phyloP scores from a whole-genome alignment of 2,329 filamentous ascomycete species.

The Didymella keratinophila region DNA sequence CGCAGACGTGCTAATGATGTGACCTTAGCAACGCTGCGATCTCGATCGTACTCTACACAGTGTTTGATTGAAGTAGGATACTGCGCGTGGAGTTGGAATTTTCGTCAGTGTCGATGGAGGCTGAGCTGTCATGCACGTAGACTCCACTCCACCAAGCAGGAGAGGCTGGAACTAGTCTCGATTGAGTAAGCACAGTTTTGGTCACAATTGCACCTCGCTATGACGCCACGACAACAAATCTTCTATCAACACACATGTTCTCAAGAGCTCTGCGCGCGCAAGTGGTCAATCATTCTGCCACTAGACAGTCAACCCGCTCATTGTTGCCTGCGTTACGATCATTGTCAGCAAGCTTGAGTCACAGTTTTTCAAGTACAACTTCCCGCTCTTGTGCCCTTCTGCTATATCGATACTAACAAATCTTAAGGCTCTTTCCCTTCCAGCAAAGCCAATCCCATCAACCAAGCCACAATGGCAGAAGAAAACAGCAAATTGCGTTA shows the following conservation, averaged over 20 bases:
- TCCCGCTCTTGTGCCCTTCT: conserved; percentile 1
- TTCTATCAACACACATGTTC: conserved; percentile 26
- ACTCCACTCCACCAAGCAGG: too few species aligned
- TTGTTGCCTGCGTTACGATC: not conserved
- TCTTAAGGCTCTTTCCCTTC: not conserved
- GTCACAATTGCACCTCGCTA: conserved; percentile 8
- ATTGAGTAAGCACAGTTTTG: conserved; percentile 1
- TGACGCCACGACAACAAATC: conserved; percentile 12
- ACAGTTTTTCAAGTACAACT: conserved; percentile 26
- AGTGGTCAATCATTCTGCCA: not conserved
- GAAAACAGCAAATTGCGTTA: conserved; percentile 42
- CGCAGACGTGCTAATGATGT: not conserved
- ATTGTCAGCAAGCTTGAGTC: not conserved
- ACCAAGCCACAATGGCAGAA: conserved; percentile 15
- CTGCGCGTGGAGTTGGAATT: not conserved
- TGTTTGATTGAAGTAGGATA: too few species aligned
- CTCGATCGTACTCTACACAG: rapidly evolving
- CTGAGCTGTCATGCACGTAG: too few species aligned
- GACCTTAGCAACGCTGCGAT: not conserved
- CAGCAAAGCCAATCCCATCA: not conserved
- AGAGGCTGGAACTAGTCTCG: not conserved
- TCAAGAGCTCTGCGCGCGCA: conserved; percentile 4
- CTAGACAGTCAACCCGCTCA: not conserved
- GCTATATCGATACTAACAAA: not conserved
- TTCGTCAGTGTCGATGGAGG: not conserved